phyloP scores from a whole-genome alignment of 2,329 filamentous ascomycete genomes.

The Cytospora chrysosperma region DNA sequence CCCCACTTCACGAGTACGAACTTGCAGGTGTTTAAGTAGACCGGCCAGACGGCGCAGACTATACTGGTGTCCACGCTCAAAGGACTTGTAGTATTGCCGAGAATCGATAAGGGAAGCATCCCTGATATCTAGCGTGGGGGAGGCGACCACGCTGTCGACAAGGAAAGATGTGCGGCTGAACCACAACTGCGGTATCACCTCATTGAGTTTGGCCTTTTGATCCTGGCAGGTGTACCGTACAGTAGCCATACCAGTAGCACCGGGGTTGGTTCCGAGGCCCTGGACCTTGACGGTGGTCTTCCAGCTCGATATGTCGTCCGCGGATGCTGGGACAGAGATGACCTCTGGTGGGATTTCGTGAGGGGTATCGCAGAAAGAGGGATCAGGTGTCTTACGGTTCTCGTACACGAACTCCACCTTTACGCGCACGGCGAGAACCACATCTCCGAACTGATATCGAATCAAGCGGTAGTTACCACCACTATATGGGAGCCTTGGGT shows the following conservation, averaged over 20 bases:
- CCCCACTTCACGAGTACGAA: conserved; percentile 5
- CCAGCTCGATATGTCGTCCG: neutral
- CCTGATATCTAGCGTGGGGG: neutral
- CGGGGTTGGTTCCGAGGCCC: conserved; percentile 3
- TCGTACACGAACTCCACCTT: conserved; percentile 16
- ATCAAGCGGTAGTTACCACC: conserved; percentile 16
- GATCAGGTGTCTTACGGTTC: neutral
- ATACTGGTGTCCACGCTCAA: conserved; percentile 3
- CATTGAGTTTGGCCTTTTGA: neutral
- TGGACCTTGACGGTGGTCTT: conserved; percentile 4
- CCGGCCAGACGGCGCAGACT: conserved; percentile 11
- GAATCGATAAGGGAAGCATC: conserved; percentile 1
- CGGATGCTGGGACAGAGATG: neutral
- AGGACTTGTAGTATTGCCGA: neutral
- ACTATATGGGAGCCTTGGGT: neutral
- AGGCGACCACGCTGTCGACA: conserved; percentile 5
- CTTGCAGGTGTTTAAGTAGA: neutral
- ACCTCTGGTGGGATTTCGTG: neutral
- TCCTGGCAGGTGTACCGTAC: neutral
- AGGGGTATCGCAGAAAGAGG: neutral
- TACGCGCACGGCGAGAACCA: conserved; percentile 9
- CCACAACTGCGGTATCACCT: conserved; percentile 13
- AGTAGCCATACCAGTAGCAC: neutral
- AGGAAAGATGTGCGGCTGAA: conserved; percentile 19
- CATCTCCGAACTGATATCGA: conserved; percentile 8